Evolutionary conservation across 768 basidiomycete genomes (phyloP).

Genomic region (Candolleomyces efflorescens): DNA sequence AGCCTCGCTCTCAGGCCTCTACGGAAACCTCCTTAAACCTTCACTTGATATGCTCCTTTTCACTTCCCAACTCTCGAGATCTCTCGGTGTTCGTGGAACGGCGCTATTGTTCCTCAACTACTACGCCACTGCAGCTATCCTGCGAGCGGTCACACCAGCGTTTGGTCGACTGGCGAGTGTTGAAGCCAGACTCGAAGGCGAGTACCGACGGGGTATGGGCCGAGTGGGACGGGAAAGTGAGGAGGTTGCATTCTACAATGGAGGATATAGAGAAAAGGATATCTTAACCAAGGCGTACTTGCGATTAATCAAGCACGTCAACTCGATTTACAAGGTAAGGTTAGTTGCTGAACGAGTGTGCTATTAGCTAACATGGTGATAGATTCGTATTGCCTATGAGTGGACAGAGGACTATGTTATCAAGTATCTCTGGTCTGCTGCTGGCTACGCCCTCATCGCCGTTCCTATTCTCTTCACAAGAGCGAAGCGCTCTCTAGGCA

Average conservation of each 20-base stretch:
- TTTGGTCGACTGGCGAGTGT: conserved; percentile 88
- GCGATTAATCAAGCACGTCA: conserved; percentile 81
- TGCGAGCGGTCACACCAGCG: conserved; percentile 84
- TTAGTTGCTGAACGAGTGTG: background rate
- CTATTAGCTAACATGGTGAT: background rate
- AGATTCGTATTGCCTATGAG: conserved; percentile 88
- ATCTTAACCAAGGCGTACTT: conserved; percentile 78
- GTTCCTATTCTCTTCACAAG: conserved; percentile 81
- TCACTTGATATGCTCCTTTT: conserved; percentile 88
- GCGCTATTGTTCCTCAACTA: conserved; percentile 79
- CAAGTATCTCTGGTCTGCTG: conserved; percentile 94
- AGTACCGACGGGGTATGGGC: conserved; percentile 84
- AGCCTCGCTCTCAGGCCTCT: conserved; percentile 78
- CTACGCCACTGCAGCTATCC: conserved; percentile 77
- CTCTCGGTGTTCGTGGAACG: conserved; percentile 83
- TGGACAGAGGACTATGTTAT: conserved; percentile 98
- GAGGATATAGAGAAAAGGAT: conserved; percentile 75
- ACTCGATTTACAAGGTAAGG: conserved; percentile 82
- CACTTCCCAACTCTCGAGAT: conserved; percentile 84
- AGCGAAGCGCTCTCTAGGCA: conserved; percentile 33
- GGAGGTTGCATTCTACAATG: conserved; percentile 96
- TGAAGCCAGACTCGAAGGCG: conserved; percentile 86
- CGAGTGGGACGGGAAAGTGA: conserved; percentile 86
- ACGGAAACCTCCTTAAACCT: conserved; percentile 93
- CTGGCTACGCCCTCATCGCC: conserved; percentile 88